A percentile compares a stretch with the other conserved stretches of the same genome.
Conservation (phyloP, 768 basidiomycete species). For the Leucogyrophana mollusca region DNA sequence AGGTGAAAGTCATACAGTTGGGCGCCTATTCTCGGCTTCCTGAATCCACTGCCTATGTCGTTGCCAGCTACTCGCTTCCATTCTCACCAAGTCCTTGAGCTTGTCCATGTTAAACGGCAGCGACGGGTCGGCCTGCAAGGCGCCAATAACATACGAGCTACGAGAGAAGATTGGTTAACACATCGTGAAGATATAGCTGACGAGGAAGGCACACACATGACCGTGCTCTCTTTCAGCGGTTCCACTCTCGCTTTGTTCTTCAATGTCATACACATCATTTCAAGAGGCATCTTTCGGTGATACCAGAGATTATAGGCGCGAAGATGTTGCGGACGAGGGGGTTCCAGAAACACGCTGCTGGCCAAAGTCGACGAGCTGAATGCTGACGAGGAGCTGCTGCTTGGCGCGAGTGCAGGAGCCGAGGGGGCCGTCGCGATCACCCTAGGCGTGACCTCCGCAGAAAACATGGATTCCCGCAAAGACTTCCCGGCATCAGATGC, state of each 20-base stretch:
- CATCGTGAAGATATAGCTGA: not conserved
- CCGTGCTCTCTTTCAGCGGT: constrained; percentile 45
- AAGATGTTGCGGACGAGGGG: constrained; percentile 35
- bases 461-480: constrained; percentile 20
- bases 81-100: constrained; percentile 35
- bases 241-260: constrained; percentile 28
- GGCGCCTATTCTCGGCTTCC: constrained; percentile 5
- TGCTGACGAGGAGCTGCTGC: not conserved
- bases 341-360: constrained; percentile 14
- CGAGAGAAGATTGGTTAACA: not conserved
- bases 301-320: constrained; percentile 49
- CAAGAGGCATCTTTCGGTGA: constrained; percentile 29
- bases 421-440: not conserved
- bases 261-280: constrained; percentile 38
- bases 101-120: constrained; percentile 35
- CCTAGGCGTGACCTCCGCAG: constrained; percentile 21
- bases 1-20: too few relatives aligned
- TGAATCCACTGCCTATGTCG: constrained; percentile 39
- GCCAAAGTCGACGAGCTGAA: too few relatives aligned
- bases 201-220: constrained; percentile 36
- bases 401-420: not conserved
- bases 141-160: constrained; percentile 44
- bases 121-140: constrained; percentile 36
- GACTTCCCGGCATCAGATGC: constrained; percentile 20
- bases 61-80: constrained; percentile 41